Percentiles rank a stretch among this genome's conserved stretches.
Evolutionary conservation across 2,329 filamentous ascomycete genomes (phyloP).

Genomic region (Pseudovirgaria hyperparasitica): DNA sequence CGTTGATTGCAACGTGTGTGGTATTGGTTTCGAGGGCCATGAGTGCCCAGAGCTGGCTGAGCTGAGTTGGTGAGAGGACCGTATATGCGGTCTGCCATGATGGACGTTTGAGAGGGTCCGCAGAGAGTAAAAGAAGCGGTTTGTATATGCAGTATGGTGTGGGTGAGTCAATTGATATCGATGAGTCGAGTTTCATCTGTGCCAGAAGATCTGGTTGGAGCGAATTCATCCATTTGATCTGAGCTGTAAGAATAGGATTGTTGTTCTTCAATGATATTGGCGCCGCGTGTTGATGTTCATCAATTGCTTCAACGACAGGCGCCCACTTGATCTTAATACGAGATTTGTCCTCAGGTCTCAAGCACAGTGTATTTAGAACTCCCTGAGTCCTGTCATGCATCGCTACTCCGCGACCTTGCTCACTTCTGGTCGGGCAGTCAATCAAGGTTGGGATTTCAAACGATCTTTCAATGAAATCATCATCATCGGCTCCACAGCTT

Average conservation of each 20-base stretch:
- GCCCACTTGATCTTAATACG: too few relatives aligned
- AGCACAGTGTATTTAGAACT: too few relatives aligned
- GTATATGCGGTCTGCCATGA: conserved; percentile 16
- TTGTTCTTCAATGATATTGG: too few relatives aligned
- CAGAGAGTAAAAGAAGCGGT: conserved; percentile 43
- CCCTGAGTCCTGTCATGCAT: too few relatives aligned
- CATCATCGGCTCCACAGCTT: too few relatives aligned
- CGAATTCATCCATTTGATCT: conserved; percentile 8
- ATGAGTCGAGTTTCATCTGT: conserved; percentile 8
- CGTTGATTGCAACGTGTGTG: conserved; percentile 47
- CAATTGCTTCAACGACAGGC: too few relatives aligned
- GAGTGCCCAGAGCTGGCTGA: conserved; percentile 10
- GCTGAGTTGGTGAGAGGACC: background rate
- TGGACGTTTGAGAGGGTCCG: conserved; percentile 28
- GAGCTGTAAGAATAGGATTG: conserved; percentile 14
- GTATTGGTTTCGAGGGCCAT: conserved; percentile 27
- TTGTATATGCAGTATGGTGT: conserved; percentile 42
- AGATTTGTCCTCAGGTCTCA: too few relatives aligned
- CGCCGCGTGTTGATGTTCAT: too few relatives aligned
- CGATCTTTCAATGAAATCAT: too few relatives aligned
- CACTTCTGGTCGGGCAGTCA: too few relatives aligned
- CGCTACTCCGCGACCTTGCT: too few relatives aligned
- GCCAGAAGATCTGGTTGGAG: conserved; percentile 8
- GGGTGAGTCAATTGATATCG: conserved; percentile 12
- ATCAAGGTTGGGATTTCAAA: too few relatives aligned